phyloP scores from a whole-genome alignment of 371 early-diverging fungal species.

The Dinochytrium kinnereticum region DNA sequence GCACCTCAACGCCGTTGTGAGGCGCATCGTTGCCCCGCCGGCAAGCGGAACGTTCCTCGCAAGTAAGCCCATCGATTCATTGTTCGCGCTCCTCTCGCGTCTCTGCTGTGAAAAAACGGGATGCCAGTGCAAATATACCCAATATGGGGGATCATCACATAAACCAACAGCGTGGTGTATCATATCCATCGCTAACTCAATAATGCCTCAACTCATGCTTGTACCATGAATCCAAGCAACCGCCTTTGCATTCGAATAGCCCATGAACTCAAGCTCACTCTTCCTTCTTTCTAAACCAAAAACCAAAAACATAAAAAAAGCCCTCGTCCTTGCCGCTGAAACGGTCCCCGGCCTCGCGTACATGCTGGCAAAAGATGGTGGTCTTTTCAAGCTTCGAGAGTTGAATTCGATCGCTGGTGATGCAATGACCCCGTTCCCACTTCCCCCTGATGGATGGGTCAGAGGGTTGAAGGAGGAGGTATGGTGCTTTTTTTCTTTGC shows the following conservation, averaged over 20 bases:
- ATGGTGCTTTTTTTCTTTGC: no score
- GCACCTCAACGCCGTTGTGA: not conserved
- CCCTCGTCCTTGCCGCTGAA: not conserved
- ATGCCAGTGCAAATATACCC: no score
- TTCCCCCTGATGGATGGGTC: not conserved
- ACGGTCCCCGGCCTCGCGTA: not conserved
- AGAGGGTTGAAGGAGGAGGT: not conserved
- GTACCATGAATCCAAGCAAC: no score
- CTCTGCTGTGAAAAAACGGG: no score
- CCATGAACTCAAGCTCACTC: no score
- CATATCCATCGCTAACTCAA: no score
- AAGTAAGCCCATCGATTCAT: not conserved
- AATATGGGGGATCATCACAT: no score
- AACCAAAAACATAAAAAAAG: no score
- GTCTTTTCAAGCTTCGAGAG: not conserved
- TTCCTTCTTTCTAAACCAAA: no score
- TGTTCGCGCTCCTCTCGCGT: not conserved
- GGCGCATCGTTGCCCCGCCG: not conserved
- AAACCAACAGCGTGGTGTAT: no score
- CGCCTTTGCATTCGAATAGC: no score
- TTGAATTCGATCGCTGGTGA: not conserved
- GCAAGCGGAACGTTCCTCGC: not conserved
- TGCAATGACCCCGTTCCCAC: not conserved
- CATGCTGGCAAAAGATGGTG: not conserved
- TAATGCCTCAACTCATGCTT: no score